Conservation (phyloP, 2,329 filamentous ascomycete species). For the Hypoxylon sp. region DNA sequence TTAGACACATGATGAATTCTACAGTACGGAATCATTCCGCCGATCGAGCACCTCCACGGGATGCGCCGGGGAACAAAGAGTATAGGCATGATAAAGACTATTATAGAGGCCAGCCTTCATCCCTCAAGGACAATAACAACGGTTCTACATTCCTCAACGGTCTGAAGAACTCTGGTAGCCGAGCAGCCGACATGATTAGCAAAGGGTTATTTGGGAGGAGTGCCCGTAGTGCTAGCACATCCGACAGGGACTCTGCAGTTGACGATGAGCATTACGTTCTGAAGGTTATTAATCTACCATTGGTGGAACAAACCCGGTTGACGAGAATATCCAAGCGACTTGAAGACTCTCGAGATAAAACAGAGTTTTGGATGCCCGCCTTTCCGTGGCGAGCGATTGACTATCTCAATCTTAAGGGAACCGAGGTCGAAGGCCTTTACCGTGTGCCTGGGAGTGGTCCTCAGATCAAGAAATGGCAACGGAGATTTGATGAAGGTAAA, state of each 20-base stretch:
- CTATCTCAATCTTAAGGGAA: conserved; percentile 94
- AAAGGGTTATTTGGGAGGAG: conserved; percentile 88
- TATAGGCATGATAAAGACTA: conserved; percentile 64
- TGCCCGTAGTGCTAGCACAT: conserved; percentile 78
- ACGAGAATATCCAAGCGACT: conserved; percentile 92
- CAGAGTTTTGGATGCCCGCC: conserved; percentile 98
- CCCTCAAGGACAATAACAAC: conserved; percentile 73
- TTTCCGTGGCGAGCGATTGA: conserved; percentile 97
- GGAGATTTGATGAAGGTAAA: conserved; percentile 87
- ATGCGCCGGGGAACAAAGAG: conserved; percentile 61
- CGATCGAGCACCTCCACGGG: conserved; percentile 71
- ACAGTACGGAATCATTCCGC: conserved; percentile 78
- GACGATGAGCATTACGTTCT: conserved; percentile 88
- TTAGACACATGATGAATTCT: conserved; percentile 77
- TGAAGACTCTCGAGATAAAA: conserved; percentile 92
- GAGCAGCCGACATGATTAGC: conserved; percentile 84
- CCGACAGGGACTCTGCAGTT: conserved; percentile 74
- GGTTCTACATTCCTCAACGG: conserved; percentile 79
- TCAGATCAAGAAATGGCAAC: conserved; percentile 94
- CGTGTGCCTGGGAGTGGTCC: conserved; percentile 91
- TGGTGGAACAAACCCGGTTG: conserved; percentile 90
- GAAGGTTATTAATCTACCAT: conserved; percentile 86
- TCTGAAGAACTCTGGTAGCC: conserved; percentile 79
- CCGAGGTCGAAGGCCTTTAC: conserved; percentile 93
- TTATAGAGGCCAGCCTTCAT: conserved; percentile 65